Conservation (phyloP, 164 flowering plant species). For the Brasenia schreberi region DNA sequence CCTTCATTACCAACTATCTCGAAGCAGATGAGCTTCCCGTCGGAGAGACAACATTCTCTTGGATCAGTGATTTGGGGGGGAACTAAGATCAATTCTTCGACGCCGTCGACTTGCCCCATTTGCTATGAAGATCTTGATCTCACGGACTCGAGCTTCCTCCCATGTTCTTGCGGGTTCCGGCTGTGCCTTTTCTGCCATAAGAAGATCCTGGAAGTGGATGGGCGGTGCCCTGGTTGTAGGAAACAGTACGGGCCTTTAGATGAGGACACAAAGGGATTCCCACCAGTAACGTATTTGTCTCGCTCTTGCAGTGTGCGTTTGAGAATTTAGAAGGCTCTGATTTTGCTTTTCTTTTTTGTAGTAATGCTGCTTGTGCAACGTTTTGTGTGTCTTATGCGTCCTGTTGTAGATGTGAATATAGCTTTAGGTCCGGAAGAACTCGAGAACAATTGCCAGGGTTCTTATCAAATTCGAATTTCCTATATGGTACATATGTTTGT, state of each 20-base stretch:
- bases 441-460: slow-evolving; percentile 3
- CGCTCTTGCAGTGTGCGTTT: slow-evolving; percentile 69
- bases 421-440: slow-evolving; percentile 16
- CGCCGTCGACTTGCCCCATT: slow-evolving; percentile 74
- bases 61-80: slow-evolving; percentile 28
- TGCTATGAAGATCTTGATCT: slow-evolving; percentile 76
- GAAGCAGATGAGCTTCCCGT: slow-evolving; percentile 52
- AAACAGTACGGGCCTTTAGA: slow-evolving; percentile 39
- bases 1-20: slow-evolving; percentile 65
- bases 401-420: slow-evolving; percentile 27
- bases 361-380: slow-evolving; percentile 14
- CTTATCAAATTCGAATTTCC: not conserved
- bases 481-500: not conserved
- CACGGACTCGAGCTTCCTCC: slow-evolving; percentile 75
- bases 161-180: slow-evolving; percentile 79
- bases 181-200: slow-evolving; percentile 95
- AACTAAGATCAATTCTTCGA: slow-evolving; percentile 3
- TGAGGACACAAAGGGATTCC: slow-evolving; percentile 29
- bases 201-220: slow-evolving; percentile 71
- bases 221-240: slow-evolving; percentile 92
- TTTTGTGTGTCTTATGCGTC: slow-evolving; percentile 10
- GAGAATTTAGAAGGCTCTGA: slow-evolving; percentile 28
- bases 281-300: slow-evolving; percentile 34
- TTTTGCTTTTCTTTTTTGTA: slow-evolving; percentile 8
- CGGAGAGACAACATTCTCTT: slow-evolving; percentile 23